Percentiles rank a stretch among this genome's conserved stretches.
Evolutionary conservation across 805 yeast genomes (phyloP).

Genomic region (Hyphopichia homilentoma): DNA sequence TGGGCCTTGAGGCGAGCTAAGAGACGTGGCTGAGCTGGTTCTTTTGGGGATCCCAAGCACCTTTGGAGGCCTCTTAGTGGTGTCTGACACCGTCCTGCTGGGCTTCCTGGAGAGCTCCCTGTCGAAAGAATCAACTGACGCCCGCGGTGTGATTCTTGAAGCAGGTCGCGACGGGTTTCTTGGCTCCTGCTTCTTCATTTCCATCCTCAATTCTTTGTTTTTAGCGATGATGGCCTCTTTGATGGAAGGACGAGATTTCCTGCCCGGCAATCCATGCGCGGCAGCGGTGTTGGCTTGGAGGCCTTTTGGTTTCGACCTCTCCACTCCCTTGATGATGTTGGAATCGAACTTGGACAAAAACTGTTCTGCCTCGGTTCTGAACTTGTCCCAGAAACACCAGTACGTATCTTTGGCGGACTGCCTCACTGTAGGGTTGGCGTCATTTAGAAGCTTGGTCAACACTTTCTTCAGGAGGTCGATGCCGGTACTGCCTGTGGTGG

Average conservation of each 20-base stretch:
- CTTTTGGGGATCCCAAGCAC: not conserved
- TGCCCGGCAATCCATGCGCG: conserved; percentile 4
- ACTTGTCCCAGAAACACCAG: conserved; percentile 62
- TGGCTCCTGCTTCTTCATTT: conserved; percentile 16
- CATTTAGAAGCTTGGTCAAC: conserved; percentile 60
- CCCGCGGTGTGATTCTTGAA: conserved; percentile 11
- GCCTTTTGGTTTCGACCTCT: conserved; percentile 47
- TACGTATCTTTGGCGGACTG: conserved; percentile 68
- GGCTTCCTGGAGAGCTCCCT: not conserved
- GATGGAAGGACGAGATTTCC: conserved; percentile 41
- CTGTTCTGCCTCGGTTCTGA: conserved; percentile 49
- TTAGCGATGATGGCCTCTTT: conserved; percentile 45
- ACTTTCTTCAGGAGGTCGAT: conserved; percentile 47
- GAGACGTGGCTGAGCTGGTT: not conserved
- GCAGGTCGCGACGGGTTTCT: conserved; percentile 16
- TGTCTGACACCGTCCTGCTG: conserved; percentile 21
- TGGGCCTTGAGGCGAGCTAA: too few relatives aligned
- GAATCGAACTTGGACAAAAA: conserved; percentile 39
- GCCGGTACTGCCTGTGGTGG: conserved; percentile 11
- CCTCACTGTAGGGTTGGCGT: conserved; percentile 78
- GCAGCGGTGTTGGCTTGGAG: not conserved
- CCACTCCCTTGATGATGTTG: conserved; percentile 55
- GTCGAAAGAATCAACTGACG: not conserved
- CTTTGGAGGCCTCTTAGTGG: conserved; percentile 9
- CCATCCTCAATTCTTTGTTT: conserved; percentile 32